Evolutionary conservation across 768 basidiomycete species (phyloP), one percentile per base, ranked within the genome.

Genomic region (Pisolithus tinctorius): DNA sequence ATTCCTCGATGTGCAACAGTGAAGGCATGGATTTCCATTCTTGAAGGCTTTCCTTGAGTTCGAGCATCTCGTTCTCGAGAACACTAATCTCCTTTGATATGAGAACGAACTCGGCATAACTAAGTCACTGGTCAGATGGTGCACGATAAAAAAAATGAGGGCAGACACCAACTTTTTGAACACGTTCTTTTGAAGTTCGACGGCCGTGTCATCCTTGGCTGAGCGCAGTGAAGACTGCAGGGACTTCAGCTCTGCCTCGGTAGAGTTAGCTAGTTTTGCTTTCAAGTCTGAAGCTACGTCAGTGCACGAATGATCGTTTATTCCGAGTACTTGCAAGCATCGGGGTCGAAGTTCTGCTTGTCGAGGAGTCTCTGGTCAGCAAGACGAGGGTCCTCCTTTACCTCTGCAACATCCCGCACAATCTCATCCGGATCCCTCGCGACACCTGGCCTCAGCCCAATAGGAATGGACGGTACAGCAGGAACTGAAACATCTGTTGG

Each of bases 1-100:
- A 84, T 62, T 88, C 92, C 47, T 92, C 88, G 52, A 97, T 86
- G 57, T 94, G 91, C 16, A 99, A 76, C n/a, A 92, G 77, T 6
- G 93, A 90, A 0, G 96, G 95, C 80, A 98, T 93, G 50, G 83
- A 83, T 67, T 94, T 93, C 87, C 94, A 98, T 63, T 99, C 96
- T 11, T 88, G 84, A 4, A 98, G 76, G 6, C 88, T 80, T 50
- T 94, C 92, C 67, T 96, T 97, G 65, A 99, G 81, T 62, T 98
- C 94, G 29, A 97, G 79, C 87, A 98, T 90, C 67, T 97, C 94
- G 62, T 93, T 94, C 73, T 99, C 96, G 26, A 99, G 80, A 1
- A 89, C 86, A 26, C 88, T 86, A 49, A 99, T 95, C 70, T 98
- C 96, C 64, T 98, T 98, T 4, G 96, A 96, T 20, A 99, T 90